Evolutionary conservation across 2,329 filamentous ascomycete species (phyloP).

Genomic region (Orbilia blumenaviensis): DNA sequence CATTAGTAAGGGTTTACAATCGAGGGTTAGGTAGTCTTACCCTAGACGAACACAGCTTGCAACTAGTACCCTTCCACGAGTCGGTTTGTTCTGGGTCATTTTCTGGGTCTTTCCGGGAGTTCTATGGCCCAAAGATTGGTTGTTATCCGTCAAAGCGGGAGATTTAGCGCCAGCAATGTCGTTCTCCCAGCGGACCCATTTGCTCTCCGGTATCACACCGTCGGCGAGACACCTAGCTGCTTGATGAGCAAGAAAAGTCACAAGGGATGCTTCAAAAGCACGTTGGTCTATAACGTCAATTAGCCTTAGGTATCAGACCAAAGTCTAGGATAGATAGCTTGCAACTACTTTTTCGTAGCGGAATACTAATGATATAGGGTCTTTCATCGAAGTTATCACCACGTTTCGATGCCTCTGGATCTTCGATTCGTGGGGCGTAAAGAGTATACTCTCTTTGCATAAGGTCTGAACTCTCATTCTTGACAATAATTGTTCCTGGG

Average conservation of each 20-base stretch:
- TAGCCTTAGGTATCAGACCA: background rate
- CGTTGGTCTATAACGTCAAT: conserved; percentile 16
- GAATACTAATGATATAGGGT: conserved; percentile 47
- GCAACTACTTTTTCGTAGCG: conserved; percentile 41
- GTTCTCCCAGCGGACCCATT: conserved; percentile 52
- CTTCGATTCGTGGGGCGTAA: conserved; percentile 43
- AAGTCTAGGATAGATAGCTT: background rate
- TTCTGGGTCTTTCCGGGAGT: background rate
- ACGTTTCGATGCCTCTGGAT: conserved; percentile 21
- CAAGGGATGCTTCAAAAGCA: conserved; percentile 45
- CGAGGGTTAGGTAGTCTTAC: background rate
- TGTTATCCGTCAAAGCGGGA: background rate
- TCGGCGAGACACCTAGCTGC: conserved; percentile 46
- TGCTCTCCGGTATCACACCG: conserved; percentile 45
- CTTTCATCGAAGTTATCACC: conserved; percentile 28
- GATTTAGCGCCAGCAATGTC: background rate
- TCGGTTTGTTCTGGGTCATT: conserved; percentile 16
- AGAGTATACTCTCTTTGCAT: conserved; percentile 46
- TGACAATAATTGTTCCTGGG: conserved; percentile 44
- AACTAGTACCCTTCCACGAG: conserved; percentile 42
- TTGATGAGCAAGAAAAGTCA: conserved; percentile 38
- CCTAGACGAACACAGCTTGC: conserved; percentile 45
- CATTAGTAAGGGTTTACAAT: background rate
- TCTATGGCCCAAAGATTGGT: conserved; percentile 10
- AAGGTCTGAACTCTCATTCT: conserved; percentile 49